Conservation (phyloP, 2,329 filamentous ascomycete genomes). For the Myriangium duriaei region DNA sequence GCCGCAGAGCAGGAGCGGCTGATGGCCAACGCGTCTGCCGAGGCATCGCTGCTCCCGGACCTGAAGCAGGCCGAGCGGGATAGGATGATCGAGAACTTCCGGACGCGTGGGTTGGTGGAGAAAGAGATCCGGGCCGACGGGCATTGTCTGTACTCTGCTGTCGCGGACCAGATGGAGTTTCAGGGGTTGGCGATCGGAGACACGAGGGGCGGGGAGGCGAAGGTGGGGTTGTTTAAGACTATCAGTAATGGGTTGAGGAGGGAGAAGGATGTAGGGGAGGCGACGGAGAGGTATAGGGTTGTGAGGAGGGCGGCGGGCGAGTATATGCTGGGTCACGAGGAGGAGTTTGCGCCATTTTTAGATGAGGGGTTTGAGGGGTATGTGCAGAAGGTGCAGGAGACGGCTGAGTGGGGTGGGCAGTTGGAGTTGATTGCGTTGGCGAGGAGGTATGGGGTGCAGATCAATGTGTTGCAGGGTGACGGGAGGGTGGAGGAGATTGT, state of each 20-base stretch:
- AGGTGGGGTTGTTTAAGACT: constrained; percentile 7
- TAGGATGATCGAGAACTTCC: constrained; percentile 57
- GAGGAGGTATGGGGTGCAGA: constrained; percentile 63
- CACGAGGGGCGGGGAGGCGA: constrained; percentile 25
- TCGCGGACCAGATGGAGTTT: constrained; percentile 64
- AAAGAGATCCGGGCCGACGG: constrained; percentile 78
- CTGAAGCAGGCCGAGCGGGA: constrained; percentile 56
- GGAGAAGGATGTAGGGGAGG: constrained; percentile 10
- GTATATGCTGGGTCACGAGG: constrained; percentile 61
- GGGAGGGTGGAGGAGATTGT: constrained; percentile 66
- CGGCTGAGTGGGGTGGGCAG: constrained; percentile 93
- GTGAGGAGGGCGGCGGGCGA: constrained; percentile 61
- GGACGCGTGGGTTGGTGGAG: constrained; percentile 52
- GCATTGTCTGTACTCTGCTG: constrained; percentile 85
- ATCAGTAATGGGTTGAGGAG: constrained; percentile 7
- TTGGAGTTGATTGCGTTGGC: constrained; percentile 79
- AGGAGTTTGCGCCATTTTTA: constrained; percentile 77
- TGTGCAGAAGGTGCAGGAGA: constrained; percentile 64
- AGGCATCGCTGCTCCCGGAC: constrained; percentile 64
- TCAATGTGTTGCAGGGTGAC: constrained; percentile 72
- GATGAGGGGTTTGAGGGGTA: constrained; percentile 69
- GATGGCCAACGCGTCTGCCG: constrained; percentile 54
- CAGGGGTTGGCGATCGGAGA: constrained; percentile 32
- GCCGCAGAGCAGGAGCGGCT: constrained; percentile 71
- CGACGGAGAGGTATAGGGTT: constrained; percentile 41